Evolutionary conservation across 495 filamentous ascomycete genomes (phyloP), one percentile per base, ranked within the genome.

Genomic region (Neurospora sp.): DNA sequence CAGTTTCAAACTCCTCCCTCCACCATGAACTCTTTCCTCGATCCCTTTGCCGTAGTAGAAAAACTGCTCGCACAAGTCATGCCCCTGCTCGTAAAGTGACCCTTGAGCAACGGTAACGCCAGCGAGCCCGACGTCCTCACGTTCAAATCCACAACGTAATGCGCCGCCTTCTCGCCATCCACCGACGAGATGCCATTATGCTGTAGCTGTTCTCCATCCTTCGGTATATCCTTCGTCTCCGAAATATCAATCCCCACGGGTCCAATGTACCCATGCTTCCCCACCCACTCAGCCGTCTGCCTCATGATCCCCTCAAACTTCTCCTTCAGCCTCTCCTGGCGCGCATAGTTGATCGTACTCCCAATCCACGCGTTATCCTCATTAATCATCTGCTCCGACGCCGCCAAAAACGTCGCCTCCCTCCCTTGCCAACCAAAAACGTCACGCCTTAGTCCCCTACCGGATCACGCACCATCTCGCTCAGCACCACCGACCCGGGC

Each of bases 121-220:
- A 81, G 42, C 3, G 75, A 79, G 6, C 81, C 81, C 35, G 77
- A 78, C 18, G 80, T 80, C 37, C 81, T 71, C 20, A 77, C 80
- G 47, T 82, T 82, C 41, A 82, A 45, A 37, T 82, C 81, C 27
- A 82, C 79, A 18, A 82, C 76, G 16, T 77, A 71, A 89, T 74
- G 72, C 71, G 27, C 70, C 35, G 71, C 68, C 9, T 27, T 37
- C 41, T 69, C 71, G 9, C 72, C 74, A 16, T 47, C 73, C 6
- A 39, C 71, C 0, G 12, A 47, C 14, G 53, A 65, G 7, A 18
- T 27, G 22, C 53, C 53, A 14, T 18, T 65, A 14, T 3, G 1
- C 14, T 65, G 53, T 35, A 65, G 27, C 10, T 18, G 22, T 18
- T 35, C 53, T 18, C 18, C 27, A 18, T 18, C 14, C 27, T 8